These are phyloP conservation scores for Podosphaera xanthii DNA, from an alignment of 2,329 filamentous ascomycete genomes.

Conservation along the genomic window DNA sequence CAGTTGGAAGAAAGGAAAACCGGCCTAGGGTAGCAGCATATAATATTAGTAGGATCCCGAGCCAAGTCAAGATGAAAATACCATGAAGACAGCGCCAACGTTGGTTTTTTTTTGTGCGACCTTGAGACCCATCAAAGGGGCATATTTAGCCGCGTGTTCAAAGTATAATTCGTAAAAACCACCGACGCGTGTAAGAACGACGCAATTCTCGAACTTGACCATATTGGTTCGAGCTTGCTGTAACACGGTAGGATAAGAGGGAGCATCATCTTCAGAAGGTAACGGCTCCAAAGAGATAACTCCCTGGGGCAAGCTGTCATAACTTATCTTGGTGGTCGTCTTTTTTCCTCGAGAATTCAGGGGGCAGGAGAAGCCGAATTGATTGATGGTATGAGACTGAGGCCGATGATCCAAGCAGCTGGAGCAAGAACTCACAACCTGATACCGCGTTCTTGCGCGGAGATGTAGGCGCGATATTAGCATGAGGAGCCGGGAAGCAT, in stretches of 20 bases:
- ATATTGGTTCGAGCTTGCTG: constrained; percentile 77
- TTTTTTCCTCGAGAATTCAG: constrained; percentile 24
- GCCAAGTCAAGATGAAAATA: constrained; percentile 17
- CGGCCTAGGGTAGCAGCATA: constrained; percentile 30
- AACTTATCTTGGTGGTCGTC: constrained; percentile 28
- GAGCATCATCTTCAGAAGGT: constrained; percentile 20
- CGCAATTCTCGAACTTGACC: constrained; percentile 72
- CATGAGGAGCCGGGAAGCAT: background rate
- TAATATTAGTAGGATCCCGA: background rate
- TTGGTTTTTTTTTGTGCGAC: constrained; percentile 61
- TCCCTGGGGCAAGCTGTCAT: constrained; percentile 33
- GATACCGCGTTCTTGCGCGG: background rate
- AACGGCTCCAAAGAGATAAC: constrained; percentile 19
- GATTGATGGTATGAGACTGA: too few species aligned
- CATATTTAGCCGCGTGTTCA: constrained; percentile 77
- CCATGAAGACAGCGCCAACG: constrained; percentile 61
- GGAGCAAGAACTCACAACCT: background rate
- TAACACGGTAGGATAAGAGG: constrained; percentile 64
- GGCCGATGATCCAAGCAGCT: background rate
- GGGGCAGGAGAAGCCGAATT: too few species aligned
- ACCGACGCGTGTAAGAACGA: constrained; percentile 76
- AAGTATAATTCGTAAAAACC: constrained; percentile 98
- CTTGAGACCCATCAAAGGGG: constrained; percentile 69
- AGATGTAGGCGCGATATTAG: background rate
- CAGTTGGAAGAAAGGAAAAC: constrained; percentile 81